phyloP scores from a whole-genome alignment of 2,329 filamentous ascomycete genomes.

The Talaromyces sp. region DNA sequence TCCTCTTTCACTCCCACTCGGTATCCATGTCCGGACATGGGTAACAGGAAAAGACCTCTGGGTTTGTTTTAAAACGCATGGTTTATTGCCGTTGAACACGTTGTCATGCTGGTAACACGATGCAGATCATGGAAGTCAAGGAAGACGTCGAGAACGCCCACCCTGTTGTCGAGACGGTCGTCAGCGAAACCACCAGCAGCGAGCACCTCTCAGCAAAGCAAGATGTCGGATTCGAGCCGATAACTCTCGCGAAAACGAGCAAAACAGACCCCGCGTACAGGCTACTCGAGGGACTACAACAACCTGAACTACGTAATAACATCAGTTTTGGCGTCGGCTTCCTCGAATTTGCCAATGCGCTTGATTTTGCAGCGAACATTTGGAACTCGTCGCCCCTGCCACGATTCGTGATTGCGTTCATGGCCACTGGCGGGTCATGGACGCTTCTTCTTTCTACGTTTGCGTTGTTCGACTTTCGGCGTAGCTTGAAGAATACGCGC shows the following conservation, averaged over 20 bases:
- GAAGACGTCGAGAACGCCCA: not conserved
- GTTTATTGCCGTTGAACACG: not conserved
- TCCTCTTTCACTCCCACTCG: not conserved
- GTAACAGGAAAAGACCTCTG: not conserved
- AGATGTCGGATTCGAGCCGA: not conserved
- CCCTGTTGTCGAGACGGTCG: not conserved
- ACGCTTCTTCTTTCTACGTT: constrained; percentile 43
- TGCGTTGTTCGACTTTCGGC: constrained; percentile 41
- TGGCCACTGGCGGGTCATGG: constrained; percentile 48
- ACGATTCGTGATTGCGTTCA: constrained; percentile 43
- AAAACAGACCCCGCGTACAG: not conserved
- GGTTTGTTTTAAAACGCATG: not conserved
- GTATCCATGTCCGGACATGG: not conserved
- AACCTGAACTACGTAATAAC: constrained; percentile 5
- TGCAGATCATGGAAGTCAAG: not conserved
- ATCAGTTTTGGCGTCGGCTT: constrained; percentile 42
- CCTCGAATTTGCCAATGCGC: constrained; percentile 52
- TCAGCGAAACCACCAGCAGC: not conserved
- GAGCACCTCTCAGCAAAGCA: not conserved
- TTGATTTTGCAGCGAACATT: constrained; percentile 54
- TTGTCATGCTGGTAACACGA: not conserved
- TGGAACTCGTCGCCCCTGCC: constrained; percentile 52
- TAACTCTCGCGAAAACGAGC: not conserved
- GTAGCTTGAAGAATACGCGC: constrained; percentile 43
- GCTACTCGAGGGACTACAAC: not conserved